Evolutionary conservation across 495 filamentous ascomycete genomes (phyloP).

Genomic region (Lasiosphaeris hirsuta): DNA sequence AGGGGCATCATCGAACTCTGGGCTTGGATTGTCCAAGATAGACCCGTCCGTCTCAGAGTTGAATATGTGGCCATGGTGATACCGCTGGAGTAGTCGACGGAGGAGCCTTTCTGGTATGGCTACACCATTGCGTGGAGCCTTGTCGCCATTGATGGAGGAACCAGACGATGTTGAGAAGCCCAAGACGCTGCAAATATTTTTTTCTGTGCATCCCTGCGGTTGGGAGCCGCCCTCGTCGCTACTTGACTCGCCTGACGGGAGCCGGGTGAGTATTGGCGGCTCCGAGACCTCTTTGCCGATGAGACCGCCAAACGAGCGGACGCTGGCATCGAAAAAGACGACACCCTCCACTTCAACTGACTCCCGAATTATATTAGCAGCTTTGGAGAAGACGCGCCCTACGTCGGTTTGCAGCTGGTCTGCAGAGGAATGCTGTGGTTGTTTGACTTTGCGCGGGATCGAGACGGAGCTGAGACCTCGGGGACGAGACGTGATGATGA

Average conservation of each 20-base stretch:
- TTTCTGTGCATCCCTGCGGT: neutral
- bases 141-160: slow-evolving; percentile 25
- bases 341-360: slow-evolving; percentile 52
- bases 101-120: slow-evolving; percentile 40
- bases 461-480: no score
- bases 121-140: neutral
- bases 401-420: slow-evolving; percentile 11
- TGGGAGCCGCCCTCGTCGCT: slow-evolving; percentile 8
- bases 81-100: slow-evolving; percentile 51
- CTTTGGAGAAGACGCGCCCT: slow-evolving; percentile 37
- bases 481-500: no score
- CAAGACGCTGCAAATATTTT: slow-evolving; percentile 22
- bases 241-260: slow-evolving; percentile 4
- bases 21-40: neutral
- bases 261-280: neutral
- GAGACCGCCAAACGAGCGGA: slow-evolving; percentile 23
- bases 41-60: slow-evolving; percentile 48
- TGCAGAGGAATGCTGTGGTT: neutral
- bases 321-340: slow-evolving; percentile 48
- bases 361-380: slow-evolving; percentile 49
- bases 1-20: slow-evolving; percentile 15
- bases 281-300: slow-evolving; percentile 9
- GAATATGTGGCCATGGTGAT: slow-evolving; percentile 60
- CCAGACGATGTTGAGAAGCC: slow-evolving; percentile 33
- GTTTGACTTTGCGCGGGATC: no score